phyloP scores from a whole-genome alignment of 441 rosid species.

The Viola pubescens region DNA sequence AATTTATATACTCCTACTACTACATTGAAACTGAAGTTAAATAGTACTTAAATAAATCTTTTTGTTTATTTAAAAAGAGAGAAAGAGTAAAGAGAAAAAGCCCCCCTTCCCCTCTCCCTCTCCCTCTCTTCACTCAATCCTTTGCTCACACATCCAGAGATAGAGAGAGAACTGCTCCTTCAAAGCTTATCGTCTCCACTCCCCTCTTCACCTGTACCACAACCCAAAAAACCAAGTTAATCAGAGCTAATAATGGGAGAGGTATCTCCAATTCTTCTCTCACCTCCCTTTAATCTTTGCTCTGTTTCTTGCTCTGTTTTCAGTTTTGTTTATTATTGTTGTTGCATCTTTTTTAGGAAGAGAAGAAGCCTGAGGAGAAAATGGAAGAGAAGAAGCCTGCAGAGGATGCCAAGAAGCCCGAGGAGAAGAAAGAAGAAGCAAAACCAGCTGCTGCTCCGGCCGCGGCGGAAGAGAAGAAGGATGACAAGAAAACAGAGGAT shows the following conservation, averaged over 20 bases:
- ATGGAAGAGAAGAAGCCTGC: constrained; percentile 24
- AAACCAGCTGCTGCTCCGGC: constrained; percentile 25
- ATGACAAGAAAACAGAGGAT: constrained; percentile 32
- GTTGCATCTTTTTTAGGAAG: constrained; percentile 38
- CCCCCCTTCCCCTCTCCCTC: neutral
- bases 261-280: constrained; percentile 23
- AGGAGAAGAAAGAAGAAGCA: constrained; percentile 22
- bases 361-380: constrained; percentile 41
- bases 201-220: neutral
- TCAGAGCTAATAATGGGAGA: constrained; percentile 42
- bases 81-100: neutral
- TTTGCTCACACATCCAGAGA: neutral
- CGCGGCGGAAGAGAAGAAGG: constrained; percentile 19
- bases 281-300: neutral
- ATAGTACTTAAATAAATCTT: neutral
- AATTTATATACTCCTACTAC: too few relatives aligned
- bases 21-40: neutral
- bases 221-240: neutral
- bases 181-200: neutral
- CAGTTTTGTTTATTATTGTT: neutral
- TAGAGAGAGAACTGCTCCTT: neutral
- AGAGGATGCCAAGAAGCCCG: constrained; percentile 26
- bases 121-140: neutral
- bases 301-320: neutral
- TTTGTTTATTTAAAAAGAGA: neutral